Base-by-base conservation (phyloP, 176 grass and related monocot species). In the Dactylis glomerata region DNA sequence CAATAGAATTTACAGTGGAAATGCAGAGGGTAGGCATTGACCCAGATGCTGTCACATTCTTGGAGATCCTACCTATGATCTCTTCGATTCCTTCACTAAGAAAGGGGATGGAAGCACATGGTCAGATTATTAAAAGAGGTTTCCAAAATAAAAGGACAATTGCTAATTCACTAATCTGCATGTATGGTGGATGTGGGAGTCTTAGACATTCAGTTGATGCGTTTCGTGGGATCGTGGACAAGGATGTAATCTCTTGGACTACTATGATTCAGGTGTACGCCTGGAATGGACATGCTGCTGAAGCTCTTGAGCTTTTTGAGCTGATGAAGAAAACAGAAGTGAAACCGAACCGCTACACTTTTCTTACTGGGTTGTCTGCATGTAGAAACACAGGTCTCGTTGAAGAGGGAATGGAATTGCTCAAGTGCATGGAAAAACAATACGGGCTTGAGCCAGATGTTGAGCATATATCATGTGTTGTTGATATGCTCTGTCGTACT, bases 211-310 rank as follows among this genome's bases (percentile, higher is more conserved):
- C 94, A 56, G 26, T 70, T 61, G 69, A 83, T 65, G 62, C 81
- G 32, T 96, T 96, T 76, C 81, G 32, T 73, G 68, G 31, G 41
- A 86, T 93, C 75, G 20, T 68, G 73, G 38, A 89, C 32, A 96
- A 93, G 78, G 89, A 96, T 83, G 89, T 84, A 73, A 82, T 96
- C 82, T 93, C 94, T 52, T 96, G 94, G 91, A 89, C 86, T 81
- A 88, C 84, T 68, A 85, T 96, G 77, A 90, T 93, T 88, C 89
- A 93, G 74, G 89, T 84, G 68, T 89, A 89, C 81, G 94, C 89
- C 70, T 96, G 86, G 89, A 89, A 83, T 83, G 94, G 89, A 66
- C 76, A 88, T 73, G 52, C 37, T 73, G 45, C 54, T 54, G 84
- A 89, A 59, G 88, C 66, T 78, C 38, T 87, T 11, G 62, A 91